Evolutionary conservation across 768 basidiomycete species (phyloP).

Genomic region (Lactarius pseudohatsudake): DNA sequence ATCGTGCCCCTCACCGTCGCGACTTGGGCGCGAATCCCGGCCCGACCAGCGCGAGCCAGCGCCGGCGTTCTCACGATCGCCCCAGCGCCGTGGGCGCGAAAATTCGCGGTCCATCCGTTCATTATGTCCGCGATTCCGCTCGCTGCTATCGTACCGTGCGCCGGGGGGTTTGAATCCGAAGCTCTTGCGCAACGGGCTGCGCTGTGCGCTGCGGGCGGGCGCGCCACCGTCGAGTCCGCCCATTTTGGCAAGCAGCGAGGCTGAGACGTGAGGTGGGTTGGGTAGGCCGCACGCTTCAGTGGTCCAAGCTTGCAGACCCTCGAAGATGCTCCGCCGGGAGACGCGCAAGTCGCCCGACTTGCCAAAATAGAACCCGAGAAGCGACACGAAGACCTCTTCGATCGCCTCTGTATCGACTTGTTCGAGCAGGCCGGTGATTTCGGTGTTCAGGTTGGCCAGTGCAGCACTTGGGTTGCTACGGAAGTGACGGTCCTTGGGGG

Average conservation of each 20-base stretch:
- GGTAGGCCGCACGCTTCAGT: conserved; percentile 25
- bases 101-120: conserved; percentile 2
- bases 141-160: conserved; percentile 14
- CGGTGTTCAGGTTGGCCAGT: conserved; percentile 29
- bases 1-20: conserved; percentile 2
- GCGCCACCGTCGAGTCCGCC: conserved; percentile 7
- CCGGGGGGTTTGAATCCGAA: conserved; percentile 12
- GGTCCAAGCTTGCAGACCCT: conserved; percentile 27
- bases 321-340: conserved; percentile 7
- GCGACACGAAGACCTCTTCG: conserved; percentile 25
- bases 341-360: conserved; percentile 18
- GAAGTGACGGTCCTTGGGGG: background rate
- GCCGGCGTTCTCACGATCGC: background rate
- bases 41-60: background rate
- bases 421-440: conserved; percentile 20
- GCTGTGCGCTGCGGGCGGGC: background rate
- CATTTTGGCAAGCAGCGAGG: conserved; percentile 20
- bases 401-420: conserved; percentile 20
- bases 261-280: conserved; percentile 19
- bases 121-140: conserved; percentile 19
- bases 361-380: conserved; percentile 26
- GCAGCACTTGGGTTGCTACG: conserved; percentile 8
- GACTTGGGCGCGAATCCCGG: conserved; percentile 4
- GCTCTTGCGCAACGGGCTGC: background rate
- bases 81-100: background rate